phyloP scores from a whole-genome alignment of 2,329 filamentous ascomycete genomes.

The Phyllosticta citribraziliensis region DNA sequence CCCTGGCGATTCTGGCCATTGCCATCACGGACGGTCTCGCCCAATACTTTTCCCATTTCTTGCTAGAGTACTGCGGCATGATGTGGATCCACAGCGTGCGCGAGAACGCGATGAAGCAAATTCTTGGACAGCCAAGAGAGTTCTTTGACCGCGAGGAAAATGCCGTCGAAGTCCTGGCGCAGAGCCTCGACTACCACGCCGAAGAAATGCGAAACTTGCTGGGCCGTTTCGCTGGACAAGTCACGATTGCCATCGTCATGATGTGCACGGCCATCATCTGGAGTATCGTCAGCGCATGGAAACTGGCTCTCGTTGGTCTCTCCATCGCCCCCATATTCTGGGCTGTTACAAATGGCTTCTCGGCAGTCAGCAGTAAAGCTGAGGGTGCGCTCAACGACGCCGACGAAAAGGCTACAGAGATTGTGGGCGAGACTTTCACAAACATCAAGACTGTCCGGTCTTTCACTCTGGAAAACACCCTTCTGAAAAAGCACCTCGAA shows the following conservation, averaged over 20 bases:
- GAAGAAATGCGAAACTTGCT: slow-evolving; percentile 83
- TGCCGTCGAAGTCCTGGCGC: slow-evolving; percentile 52
- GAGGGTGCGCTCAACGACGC: slow-evolving; percentile 58
- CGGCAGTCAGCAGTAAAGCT: slow-evolving; percentile 58
- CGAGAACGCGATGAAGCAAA: slow-evolving; percentile 53
- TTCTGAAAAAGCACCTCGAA: slow-evolving; percentile 51
- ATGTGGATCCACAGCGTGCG: slow-evolving; percentile 68
- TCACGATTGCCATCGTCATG: slow-evolving; percentile 59
- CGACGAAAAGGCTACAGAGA: slow-evolving; percentile 47
- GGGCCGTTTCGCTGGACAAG: slow-evolving; percentile 63
- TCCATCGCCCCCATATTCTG: slow-evolving; percentile 59
- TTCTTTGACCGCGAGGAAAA: slow-evolving; percentile 71
- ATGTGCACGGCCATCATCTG: slow-evolving; percentile 59
- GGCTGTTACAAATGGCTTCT: slow-evolving; percentile 54
- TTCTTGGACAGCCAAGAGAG: slow-evolving; percentile 63
- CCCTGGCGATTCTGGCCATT: slow-evolving; percentile 58
- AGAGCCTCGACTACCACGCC: slow-evolving; percentile 68
- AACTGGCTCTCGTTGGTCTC: slow-evolving; percentile 67
- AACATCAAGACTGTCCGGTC: slow-evolving; percentile 72
- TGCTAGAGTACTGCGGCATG: slow-evolving; percentile 63
- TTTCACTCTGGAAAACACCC: slow-evolving; percentile 63
- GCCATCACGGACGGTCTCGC: slow-evolving; percentile 56
- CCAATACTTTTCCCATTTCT: slow-evolving; percentile 57
- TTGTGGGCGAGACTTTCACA: slow-evolving; percentile 65
- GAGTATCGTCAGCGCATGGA: slow-evolving; percentile 68